These are phyloP conservation scores for Fagopyrum homotropicum DNA, from an alignment of 148 eudicot species.

Conservation along the genomic window DNA sequence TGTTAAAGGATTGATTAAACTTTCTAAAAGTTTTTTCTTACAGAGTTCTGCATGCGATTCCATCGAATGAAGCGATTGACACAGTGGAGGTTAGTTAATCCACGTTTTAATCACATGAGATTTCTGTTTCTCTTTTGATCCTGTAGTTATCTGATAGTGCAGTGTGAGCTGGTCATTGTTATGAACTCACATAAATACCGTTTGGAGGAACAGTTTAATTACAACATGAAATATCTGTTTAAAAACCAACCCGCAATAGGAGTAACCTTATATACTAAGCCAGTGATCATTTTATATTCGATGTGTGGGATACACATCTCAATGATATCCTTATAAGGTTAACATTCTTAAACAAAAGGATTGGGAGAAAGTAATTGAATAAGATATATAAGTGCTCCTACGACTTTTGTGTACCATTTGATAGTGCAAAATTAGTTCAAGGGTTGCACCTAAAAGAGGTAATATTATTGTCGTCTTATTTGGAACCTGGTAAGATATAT, in stretches of 20 bases:
- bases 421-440: neutral
- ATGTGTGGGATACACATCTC: too few relatives aligned
- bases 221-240: too few relatives aligned
- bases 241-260: too few relatives aligned
- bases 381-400: neutral
- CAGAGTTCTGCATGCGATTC: slow-evolving; percentile 95
- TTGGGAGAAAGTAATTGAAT: neutral
- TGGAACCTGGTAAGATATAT: neutral
- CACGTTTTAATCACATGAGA: neutral
- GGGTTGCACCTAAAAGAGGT: neutral
- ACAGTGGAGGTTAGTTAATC: slow-evolving; percentile 90
- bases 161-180: neutral
- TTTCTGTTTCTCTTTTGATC: slow-evolving; percentile 1
- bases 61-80: slow-evolving; percentile 92
- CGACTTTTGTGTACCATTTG: neutral
- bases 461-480: neutral
- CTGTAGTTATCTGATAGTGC: neutral
- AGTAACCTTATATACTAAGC: too few relatives aligned
- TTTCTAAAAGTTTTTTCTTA: slow-evolving; percentile 5
- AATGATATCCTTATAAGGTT: neutral
- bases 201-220: neutral
- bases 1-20: neutral
- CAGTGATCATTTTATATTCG: too few relatives aligned
- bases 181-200: too few relatives aligned
- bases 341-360: neutral